Base-by-base conservation (phyloP, 2,329 filamentous ascomycete genomes). In the Neofusicoccum ribis region DNA sequence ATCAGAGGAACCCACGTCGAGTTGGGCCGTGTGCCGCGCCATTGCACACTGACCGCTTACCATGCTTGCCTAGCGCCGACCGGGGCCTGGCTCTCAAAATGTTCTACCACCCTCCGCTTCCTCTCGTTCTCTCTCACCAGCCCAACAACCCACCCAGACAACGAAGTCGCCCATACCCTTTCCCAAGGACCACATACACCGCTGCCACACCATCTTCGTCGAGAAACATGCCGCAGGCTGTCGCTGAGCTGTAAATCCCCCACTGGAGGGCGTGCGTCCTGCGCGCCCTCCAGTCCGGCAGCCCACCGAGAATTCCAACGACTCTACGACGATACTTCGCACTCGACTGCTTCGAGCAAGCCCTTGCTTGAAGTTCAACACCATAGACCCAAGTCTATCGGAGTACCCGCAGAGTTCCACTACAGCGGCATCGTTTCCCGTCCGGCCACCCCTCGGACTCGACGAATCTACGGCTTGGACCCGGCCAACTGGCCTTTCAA, bases 261-360 rank as follows among this genome's bases (percentile, higher is more conserved):
- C 88, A 89, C 90, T 93, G 88, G 89, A 89, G 88, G 87, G 84
- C 82, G 79, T 80, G 79, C 84, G 76, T 72, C 74, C 74, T 80
- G 80, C 31, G 74, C 84, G 86, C 87, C 86, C 86, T 86, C 88
- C 87, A 93, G 91, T 92, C 90, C 89, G 88, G 88, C 76, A 92
- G 91, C 89, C 90, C 89, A 88, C 83, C 88, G 89, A 92, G 85
- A 85, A 83, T 82, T 84, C 84, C 83, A 85, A 87, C 84, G 81
- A 81, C 76, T 78, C 74, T 70, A 75, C 76, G 77, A 79, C 75
- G 76, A 78, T 77, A 73, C 72, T 72, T 69, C 63, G 58, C 67
- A 65, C 69, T 71, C 73, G 72, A 76, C 71, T 74, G 73, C 71
- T 70, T 70, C 69, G 70, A 75, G 76, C 73, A 72, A 65, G 59